These are phyloP conservation scores for Kurtzmaniella cleridarum DNA, from an alignment of 805 yeast species.

Conservation along the genomic window DNA sequence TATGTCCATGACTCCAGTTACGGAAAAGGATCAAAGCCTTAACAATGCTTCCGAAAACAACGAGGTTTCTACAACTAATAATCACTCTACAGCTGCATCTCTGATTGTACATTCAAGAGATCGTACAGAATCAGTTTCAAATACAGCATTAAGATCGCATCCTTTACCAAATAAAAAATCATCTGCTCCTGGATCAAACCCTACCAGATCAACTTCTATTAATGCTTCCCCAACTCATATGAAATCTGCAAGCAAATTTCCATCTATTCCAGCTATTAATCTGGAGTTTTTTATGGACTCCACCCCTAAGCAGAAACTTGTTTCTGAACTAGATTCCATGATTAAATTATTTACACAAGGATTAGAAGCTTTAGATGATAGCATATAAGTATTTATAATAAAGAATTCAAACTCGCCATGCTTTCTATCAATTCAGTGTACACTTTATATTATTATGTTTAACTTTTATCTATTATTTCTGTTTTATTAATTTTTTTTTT, in stretches of 20 bases:
- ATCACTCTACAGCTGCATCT: not conserved
- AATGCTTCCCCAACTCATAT: slow-evolving; percentile 1
- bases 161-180: slow-evolving; percentile 9
- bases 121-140: slow-evolving; percentile 11
- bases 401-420: too few relatives aligned
- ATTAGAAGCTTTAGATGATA: slow-evolving; percentile 34
- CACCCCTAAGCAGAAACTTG: slow-evolving; percentile 28
- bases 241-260: slow-evolving; percentile 18
- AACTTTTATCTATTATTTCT: too few relatives aligned
- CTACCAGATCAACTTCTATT: slow-evolving; percentile 3
- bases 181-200: slow-evolving; percentile 1
- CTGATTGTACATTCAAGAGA: slow-evolving; percentile 5
- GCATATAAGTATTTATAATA: slow-evolving; percentile 8
- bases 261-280: slow-evolving; percentile 30
- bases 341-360: slow-evolving; percentile 34
- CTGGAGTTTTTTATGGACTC: slow-evolving; percentile 34
- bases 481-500: too few relatives aligned
- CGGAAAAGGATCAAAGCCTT: slow-evolving; percentile 43
- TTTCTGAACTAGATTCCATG: slow-evolving; percentile 33
- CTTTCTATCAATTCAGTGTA: too few relatives aligned
- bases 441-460: too few relatives aligned
- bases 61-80: slow-evolving; percentile 3
- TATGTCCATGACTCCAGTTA: slow-evolving; percentile 74
- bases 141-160: slow-evolving; percentile 1
- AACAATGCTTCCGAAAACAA: slow-evolving; percentile 6